A percentile compares a stretch with the other conserved stretches of the same genome.
These are phyloP conservation scores for Stylosanthes scabra DNA, from an alignment of 331 rosid genomes.

Conservation along the genomic window DNA sequence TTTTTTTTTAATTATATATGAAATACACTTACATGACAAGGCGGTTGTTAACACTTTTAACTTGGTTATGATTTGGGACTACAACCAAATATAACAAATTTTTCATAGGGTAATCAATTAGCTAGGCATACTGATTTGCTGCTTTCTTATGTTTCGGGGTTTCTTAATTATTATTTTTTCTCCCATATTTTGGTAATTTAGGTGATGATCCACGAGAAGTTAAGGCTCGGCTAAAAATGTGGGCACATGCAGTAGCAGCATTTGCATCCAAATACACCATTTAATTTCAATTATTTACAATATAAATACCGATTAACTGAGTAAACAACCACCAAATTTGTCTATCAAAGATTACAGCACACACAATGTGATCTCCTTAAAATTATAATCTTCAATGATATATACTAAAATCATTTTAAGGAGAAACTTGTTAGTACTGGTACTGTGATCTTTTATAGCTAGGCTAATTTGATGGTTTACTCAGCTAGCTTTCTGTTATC, in stretches of 20 bases:
- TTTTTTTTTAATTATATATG: no score
- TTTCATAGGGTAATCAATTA: neutral
- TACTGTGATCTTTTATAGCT: no score
- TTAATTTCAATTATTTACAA: slow-evolving; percentile 1
- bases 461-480: no score
- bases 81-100: neutral
- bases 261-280: slow-evolving; percentile 48
- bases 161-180: neutral
- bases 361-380: no score
- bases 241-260: slow-evolving; percentile 83
- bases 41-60: neutral
- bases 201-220: slow-evolving; percentile 77
- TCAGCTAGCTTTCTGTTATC: no score
- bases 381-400: no score
- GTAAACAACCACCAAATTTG: no score
- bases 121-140: neutral
- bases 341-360: no score
- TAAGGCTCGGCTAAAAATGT: slow-evolving; percentile 78
- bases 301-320: no score
- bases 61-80: neutral
- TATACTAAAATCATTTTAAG: no score
- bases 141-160: slow-evolving; percentile 1
- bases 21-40: neutral
- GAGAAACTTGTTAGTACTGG: no score
- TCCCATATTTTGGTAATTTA: slow-evolving; percentile 17